Evolutionary conservation across 2,329 filamentous ascomycete species (phyloP).

Genomic region (Mariannaea sp.): DNA sequence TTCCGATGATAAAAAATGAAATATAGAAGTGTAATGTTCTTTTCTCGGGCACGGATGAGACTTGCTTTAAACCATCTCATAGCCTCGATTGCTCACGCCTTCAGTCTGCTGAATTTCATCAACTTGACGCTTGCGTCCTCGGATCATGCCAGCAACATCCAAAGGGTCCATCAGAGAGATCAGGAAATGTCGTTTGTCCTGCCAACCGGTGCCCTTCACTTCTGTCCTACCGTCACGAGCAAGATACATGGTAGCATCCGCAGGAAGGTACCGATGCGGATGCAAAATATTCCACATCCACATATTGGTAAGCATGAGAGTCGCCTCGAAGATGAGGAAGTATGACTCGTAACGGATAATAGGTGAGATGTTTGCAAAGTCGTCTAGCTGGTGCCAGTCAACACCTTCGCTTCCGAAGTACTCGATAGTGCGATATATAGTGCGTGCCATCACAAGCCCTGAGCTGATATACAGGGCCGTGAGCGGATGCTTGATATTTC

Average conservation of each 20-base stretch:
- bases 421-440: constrained; percentile 57
- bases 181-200: background rate
- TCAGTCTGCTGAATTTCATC: background rate
- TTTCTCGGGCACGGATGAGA: too few relatives aligned
- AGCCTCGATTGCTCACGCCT: background rate
- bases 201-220: background rate
- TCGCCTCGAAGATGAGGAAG: constrained; percentile 60
- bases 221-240: constrained; percentile 48
- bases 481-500: constrained; percentile 7
- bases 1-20: too few relatives aligned
- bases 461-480: constrained; percentile 53
- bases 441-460: constrained; percentile 54
- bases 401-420: constrained; percentile 41
- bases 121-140: background rate
- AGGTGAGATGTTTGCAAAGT: constrained; percentile 40
- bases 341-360: constrained; percentile 59
- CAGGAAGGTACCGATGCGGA: constrained; percentile 54
- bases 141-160: background rate
- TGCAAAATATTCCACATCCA: constrained; percentile 55
- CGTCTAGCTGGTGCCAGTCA: constrained; percentile 19
- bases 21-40: too few relatives aligned
- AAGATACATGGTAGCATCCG: constrained; percentile 52
- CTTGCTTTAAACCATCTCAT: background rate
- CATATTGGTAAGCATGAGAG: constrained; percentile 56
- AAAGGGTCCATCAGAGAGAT: background rate